A percentile compares a stretch with the other conserved stretches of the same genome.
These are phyloP conservation scores for Xylaria sp. DNA, from an alignment of 2,329 filamentous ascomycete species.

Conservation along the genomic window DNA sequence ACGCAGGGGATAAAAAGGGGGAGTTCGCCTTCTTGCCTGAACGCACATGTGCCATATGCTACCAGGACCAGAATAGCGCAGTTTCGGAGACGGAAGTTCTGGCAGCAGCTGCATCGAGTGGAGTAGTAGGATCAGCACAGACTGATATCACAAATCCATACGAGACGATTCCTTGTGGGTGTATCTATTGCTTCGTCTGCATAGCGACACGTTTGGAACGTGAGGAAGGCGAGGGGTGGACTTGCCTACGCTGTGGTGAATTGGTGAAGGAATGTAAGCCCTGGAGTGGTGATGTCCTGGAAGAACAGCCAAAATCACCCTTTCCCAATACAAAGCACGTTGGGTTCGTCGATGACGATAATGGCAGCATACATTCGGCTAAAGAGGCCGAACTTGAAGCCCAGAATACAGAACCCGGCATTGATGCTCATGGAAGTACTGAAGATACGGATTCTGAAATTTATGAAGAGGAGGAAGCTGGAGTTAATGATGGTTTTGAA, in stretches of 20 bases:
- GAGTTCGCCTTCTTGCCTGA: constrained; percentile 89
- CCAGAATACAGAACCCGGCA: constrained; percentile 25
- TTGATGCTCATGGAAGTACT: constrained; percentile 29
- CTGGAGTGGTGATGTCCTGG: constrained; percentile 90
- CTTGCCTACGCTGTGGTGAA: constrained; percentile 88
- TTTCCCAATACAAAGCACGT: constrained; percentile 64
- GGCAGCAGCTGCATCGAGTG: constrained; percentile 74
- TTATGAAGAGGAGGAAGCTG: constrained; percentile 50
- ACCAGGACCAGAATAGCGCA: constrained; percentile 87
- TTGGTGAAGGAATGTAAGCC: constrained; percentile 85
- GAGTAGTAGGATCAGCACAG: constrained; percentile 85
- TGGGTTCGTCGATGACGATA: constrained; percentile 67
- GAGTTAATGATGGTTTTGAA: constrained; percentile 44
- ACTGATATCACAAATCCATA: constrained; percentile 98
- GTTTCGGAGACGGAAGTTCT: constrained; percentile 80
- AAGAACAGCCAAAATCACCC: constrained; percentile 56
- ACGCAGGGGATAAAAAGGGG: constrained; percentile 68
- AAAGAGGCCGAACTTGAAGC: constrained; percentile 41
- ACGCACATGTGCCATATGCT: constrained; percentile 95
- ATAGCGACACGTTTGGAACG: constrained; percentile 88
- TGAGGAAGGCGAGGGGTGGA: constrained; percentile 95
- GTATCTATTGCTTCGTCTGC: constrained; percentile 96
- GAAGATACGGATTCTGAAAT: constrained; percentile 48
- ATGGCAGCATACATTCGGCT: constrained; percentile 43
- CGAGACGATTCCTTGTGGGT: constrained; percentile 87